Percentiles rank a stretch among this genome's conserved stretches.
Conservation (phyloP, 2,329 filamentous ascomycete species). For the Monascus ruber region DNA sequence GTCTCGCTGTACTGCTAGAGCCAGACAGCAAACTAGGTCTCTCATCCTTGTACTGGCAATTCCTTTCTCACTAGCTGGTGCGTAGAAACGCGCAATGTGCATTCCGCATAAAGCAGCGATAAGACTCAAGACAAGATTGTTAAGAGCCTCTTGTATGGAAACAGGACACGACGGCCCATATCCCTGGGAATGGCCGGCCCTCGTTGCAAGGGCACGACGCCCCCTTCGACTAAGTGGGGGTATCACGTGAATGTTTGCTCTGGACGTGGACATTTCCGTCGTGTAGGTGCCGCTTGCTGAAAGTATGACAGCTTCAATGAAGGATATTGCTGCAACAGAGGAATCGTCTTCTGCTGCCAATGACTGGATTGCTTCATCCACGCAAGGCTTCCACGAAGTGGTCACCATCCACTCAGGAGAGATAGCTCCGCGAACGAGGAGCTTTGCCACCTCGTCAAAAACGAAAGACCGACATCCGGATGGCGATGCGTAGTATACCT, state of each 20-base stretch:
- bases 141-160: constrained; percentile 24
- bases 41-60: constrained; percentile 13
- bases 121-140: constrained; percentile 25
- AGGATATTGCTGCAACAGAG: constrained; percentile 17
- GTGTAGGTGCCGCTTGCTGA: constrained; percentile 14
- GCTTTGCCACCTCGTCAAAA: constrained; percentile 23
- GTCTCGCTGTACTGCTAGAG: constrained; percentile 12
- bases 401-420: constrained; percentile 33
- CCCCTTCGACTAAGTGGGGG: constrained; percentile 2
- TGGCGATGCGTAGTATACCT: constrained; percentile 15
- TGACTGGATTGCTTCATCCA: constrained; percentile 26
- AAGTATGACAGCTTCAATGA: constrained; percentile 24
- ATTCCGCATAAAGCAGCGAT: constrained; percentile 26
- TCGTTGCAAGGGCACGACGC: constrained; percentile 10
- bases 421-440: constrained; percentile 20
- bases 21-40: constrained; percentile 14
- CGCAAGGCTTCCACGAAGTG: constrained; percentile 22
- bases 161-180: constrained; percentile 16
- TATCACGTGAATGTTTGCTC: background rate
- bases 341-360: constrained; percentile 23
- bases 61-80: constrained; percentile 2
- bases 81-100: constrained; percentile 22
- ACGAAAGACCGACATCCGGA: constrained; percentile 15
- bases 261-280: background rate
- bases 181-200: constrained; percentile 1